Evolutionary conservation across 2,329 filamentous ascomycete species (phyloP).

Genomic region (Penicillium concentricum): DNA sequence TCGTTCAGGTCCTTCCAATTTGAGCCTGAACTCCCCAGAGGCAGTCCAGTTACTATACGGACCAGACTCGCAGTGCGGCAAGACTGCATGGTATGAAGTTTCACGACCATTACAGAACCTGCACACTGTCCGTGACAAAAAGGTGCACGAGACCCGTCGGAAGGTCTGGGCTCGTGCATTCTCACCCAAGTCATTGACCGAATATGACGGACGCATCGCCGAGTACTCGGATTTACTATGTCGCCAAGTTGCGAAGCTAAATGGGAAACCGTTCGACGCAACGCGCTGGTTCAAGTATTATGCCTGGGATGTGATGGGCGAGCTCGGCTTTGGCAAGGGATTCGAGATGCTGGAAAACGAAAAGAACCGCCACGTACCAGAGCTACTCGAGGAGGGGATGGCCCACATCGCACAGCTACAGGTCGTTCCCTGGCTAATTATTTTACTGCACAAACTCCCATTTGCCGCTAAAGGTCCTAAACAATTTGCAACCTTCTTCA

Average conservation of each 20-base stretch:
- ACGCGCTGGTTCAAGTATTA: slow-evolving; percentile 41
- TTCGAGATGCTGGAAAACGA: slow-evolving; percentile 35
- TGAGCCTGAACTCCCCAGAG: neutral
- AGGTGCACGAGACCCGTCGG: neutral
- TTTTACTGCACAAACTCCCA: neutral
- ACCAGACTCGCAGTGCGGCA: neutral
- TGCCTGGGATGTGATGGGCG: slow-evolving; percentile 48
- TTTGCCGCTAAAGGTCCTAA: neutral
- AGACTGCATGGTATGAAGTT: neutral
- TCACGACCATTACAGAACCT: neutral
- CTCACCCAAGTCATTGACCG: neutral
- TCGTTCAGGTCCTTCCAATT: neutral
- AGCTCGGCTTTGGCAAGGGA: slow-evolving; percentile 43
- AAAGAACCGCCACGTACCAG: slow-evolving; percentile 24
- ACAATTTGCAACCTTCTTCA: neutral
- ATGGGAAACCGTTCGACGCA: neutral
- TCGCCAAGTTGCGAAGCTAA: neutral
- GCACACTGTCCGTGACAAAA: neutral
- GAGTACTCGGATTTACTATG: neutral
- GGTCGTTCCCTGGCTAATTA: neutral
- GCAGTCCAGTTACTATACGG: neutral
- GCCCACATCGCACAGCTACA: neutral
- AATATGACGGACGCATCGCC: neutral
- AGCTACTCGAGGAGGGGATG: neutral
- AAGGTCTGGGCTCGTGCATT: neutral